Evolutionary conservation across 192 early-diverging fungal species (phyloP).

Genomic region (Neocallimastix lanati): DNA sequence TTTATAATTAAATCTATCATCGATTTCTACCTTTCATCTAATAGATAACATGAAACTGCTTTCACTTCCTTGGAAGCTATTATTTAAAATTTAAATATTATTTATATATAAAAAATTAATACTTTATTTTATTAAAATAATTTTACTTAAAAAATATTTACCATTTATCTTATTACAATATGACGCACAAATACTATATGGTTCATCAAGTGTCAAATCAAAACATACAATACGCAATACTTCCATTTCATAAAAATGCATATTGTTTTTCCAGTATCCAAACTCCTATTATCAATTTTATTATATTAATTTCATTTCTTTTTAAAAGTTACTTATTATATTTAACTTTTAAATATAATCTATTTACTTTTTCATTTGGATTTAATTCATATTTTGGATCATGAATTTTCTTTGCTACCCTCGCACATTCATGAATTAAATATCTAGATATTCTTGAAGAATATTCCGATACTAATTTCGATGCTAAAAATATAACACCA

Average conservation of each 20-base stretch:
- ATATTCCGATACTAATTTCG: neutral
- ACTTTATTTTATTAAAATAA: no score
- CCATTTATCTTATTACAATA: neutral
- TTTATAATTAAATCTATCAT: neutral
- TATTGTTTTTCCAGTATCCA: neutral
- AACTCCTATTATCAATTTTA: neutral
- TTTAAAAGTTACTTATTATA: neutral
- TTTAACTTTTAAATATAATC: neutral
- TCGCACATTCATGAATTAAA: neutral
- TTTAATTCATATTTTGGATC: neutral
- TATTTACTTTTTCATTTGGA: neutral
- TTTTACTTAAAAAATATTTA: no score
- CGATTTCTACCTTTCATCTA: neutral
- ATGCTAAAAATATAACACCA: neutral
- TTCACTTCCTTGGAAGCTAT: neutral
- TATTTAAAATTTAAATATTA: no score
- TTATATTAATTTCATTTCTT: neutral
- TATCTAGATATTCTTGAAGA: neutral
- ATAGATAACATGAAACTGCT: neutral
- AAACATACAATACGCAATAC: neutral
- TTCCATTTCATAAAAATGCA: neutral
- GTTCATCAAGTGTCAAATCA: neutral
- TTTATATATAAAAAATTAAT: no score
- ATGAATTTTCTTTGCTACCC: neutral
- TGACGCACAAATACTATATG: neutral